phyloP scores from a whole-genome alignment of 805 yeast species.

The Spathaspora boniae region DNA sequence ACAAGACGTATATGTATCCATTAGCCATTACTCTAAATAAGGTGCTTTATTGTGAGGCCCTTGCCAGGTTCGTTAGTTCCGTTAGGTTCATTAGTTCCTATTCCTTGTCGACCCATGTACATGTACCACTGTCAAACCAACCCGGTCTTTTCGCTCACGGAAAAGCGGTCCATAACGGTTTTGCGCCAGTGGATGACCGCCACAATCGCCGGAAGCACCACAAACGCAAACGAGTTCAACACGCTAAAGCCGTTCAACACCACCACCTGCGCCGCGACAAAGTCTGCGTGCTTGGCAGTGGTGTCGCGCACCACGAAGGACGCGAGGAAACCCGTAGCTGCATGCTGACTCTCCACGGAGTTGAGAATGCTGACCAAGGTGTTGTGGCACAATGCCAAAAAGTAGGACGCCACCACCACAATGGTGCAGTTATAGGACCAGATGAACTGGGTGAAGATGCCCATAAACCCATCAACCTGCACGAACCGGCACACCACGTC shows the following conservation, averaged over 20 bases:
- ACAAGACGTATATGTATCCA: too few relatives aligned
- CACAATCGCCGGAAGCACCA: too few relatives aligned
- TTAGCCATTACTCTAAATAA: too few relatives aligned
- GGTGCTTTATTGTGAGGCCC: too few relatives aligned
- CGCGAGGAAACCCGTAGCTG: background rate
- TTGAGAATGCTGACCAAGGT: conserved; percentile 16
- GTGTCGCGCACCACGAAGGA: background rate
- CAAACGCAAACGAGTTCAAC: background rate
- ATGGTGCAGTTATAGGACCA: conserved; percentile 22
- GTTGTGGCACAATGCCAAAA: conserved; percentile 18
- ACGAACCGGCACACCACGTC: conserved; percentile 12
- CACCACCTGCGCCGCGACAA: background rate
- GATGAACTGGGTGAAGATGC: conserved; percentile 16
- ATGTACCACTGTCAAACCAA: too few relatives aligned
- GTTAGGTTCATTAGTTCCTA: too few relatives aligned
- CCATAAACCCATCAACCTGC: conserved; percentile 5
- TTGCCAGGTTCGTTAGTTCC: too few relatives aligned
- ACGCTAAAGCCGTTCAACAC: background rate
- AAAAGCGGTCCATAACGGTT: too few relatives aligned
- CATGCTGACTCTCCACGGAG: background rate
- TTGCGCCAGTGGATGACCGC: too few relatives aligned
- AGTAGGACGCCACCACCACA: conserved; percentile 10
- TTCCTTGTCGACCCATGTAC: too few relatives aligned
- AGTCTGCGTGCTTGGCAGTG: background rate
- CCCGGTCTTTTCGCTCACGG: too few relatives aligned